Base-by-base conservation (phyloP, 139 green algal genomes). In the Chlamydomonas incerta region DNA sequence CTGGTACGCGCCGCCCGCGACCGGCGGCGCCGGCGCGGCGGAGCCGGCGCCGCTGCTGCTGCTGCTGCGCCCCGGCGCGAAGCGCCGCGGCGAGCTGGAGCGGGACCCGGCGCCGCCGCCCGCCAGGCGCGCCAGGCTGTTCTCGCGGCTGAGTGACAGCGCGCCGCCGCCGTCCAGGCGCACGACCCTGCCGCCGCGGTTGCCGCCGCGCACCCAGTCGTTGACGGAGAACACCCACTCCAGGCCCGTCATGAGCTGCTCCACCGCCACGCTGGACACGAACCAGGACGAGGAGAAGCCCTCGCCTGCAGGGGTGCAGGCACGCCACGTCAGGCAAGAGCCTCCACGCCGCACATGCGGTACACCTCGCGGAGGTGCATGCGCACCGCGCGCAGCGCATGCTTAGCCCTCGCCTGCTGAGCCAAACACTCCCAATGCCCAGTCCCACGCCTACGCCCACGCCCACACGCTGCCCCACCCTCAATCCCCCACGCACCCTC, bases 141-240 rank as follows among this genome's bases (percentile, higher is more conserved):
- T 79, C 55, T 90, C 86, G 0, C 72, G 80, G 86, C 86, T 90
- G 52, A 85, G 26, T 28, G 62, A 65, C 34, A 85, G 80, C 18
- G 33, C 28, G 13, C 50, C 50, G 26, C 68, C 79, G 26, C 74
- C 79, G n/a, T 71, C 72, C 13, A 72, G 37, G 29, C 74, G 65
- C 71, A 87, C 80, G 1, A 85, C 79, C 31, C 37, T 62, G 65
- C 86, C 86, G 29, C 55, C 80, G 23, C 62, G 41, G 52, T 55
- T 1, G 28, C 87, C 87, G 33, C 87, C 87, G 18, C 81, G 74
- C 74, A 90, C 81, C 87, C 87, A 90, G 81, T 90, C 87, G 57
- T 82, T 33, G 14, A 90, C 52, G 17, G 41, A 21, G 66, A 90
- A 90, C 2, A 26, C 35, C 74, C 67, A 82, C 47, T 82, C 68